Evolutionary conservation across 2,329 filamentous ascomycete species (phyloP), one percentile per base, ranked within the genome.

Genomic region (Fusarium humuli): DNA sequence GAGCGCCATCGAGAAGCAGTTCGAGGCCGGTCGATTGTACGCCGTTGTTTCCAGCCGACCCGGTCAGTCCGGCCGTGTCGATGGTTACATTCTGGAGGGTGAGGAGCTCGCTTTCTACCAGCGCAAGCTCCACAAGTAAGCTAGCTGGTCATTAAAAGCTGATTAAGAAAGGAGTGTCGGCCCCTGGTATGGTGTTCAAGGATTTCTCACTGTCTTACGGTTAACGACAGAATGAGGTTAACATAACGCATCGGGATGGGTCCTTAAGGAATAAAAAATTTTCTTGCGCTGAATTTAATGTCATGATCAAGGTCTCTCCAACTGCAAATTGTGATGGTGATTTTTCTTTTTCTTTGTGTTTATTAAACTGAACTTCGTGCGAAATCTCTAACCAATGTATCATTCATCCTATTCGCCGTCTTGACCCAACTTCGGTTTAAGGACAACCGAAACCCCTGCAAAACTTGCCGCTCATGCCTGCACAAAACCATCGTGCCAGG

Each of bases 71-170:
- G 96, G 96, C 80, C 94, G 96, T 86, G 90, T 89, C 80, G 96
- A 99, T 83, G 96, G 96, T 76, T 99, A 99, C 89, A 91, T 99
- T 84, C 89, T 99, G 76, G 96, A 99, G 91, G 96, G 96, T 80
- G 96, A 99, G 85, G 96, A 99, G 91, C 90, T 99, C 81, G 94
- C 94, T 84, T 99, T 99, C 93, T 99, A 99, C 94, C 94, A 97
- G 92, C 93, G 93, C 88, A 94, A 94, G 87, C 94, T 98, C 85
- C 93, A 96, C 91, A 98, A 97, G 90, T 98, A 98, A 88, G 88
- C 56, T 56, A 88, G 88, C 56, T 56, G 37, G 53, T 67, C 66
- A 61, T 67, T 68, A 58, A 67, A 69, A 64, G 41, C 63, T 57
- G 57, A 69, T 67, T 61, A 70, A 57, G 70, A 65, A 67, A 54